phyloP scores from a whole-genome alignment of 225 moss, liverwort and hornwort species.

The Bryoerythrophyllum caledonicum region DNA sequence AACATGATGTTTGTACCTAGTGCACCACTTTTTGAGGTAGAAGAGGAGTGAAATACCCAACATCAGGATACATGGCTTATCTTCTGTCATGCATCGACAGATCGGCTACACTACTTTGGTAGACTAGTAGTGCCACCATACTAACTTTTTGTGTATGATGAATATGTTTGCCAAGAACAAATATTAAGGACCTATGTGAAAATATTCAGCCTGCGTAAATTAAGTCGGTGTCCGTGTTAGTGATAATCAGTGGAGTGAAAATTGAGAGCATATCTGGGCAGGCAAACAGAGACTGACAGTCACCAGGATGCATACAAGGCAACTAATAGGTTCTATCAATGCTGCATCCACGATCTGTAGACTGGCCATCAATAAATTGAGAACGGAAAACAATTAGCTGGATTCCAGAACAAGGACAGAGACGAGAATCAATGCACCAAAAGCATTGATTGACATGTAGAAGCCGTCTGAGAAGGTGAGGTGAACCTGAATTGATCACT shows the following conservation, averaged over 20 bases:
- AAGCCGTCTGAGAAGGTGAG: conserved; percentile 13
- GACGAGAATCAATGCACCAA: conserved; percentile 15
- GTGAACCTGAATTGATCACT: conserved; percentile 53
- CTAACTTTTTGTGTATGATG: too few relatives aligned
- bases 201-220: too few relatives aligned
- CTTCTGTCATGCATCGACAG: background rate
- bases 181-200: too few relatives aligned
- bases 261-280: conserved; percentile 51
- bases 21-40: too few relatives aligned
- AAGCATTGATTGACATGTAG: conserved; percentile 10
- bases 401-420: background rate
- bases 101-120: too few relatives aligned
- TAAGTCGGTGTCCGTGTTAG: background rate
- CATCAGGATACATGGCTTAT: background rate
- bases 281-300: conserved; percentile 89
- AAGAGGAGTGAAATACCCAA: background rate
- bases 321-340: conserved; percentile 63
- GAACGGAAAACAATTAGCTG: background rate
- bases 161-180: too few relatives aligned
- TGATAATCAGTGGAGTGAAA: background rate
- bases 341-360: conserved; percentile 33
- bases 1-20: too few relatives aligned
- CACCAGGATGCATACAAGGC: conserved; percentile 83
- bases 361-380: background rate
- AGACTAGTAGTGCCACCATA: too few relatives aligned